A percentile compares a stretch with the other conserved stretches of the same genome.
phyloP scores from a whole-genome alignment of 768 basidiomycete genomes.

The Hygrophoropsis aurantiaca region DNA sequence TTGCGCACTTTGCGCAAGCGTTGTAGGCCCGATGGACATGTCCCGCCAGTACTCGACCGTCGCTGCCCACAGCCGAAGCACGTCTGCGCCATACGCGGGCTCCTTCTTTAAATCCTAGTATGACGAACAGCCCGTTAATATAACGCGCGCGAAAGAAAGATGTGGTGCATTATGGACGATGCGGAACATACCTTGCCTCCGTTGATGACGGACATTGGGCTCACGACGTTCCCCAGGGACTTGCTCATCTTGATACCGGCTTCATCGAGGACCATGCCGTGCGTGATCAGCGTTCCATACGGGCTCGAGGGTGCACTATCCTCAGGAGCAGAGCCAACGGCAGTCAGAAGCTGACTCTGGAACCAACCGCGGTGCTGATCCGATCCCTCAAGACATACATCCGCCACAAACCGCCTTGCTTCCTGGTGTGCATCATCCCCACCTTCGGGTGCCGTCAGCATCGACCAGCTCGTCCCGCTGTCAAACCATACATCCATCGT shows the following conservation, averaged over 20 bases:
- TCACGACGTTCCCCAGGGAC: conserved; percentile 87
- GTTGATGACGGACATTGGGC: conserved; percentile 76
- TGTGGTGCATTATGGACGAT: background rate
- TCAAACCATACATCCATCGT: conserved; percentile 99
- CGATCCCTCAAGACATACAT: conserved; percentile 91
- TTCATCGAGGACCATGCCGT: conserved; percentile 95
- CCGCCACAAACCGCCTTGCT: conserved; percentile 58
- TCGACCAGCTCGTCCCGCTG: conserved; percentile 92
- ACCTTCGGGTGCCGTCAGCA: conserved; percentile 49
- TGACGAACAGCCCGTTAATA: conserved; percentile 3
- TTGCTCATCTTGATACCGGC: conserved; percentile 96
- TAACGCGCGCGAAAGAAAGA: background rate
- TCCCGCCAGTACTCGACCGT: conserved; percentile 89
- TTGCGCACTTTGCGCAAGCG: conserved; percentile 74
- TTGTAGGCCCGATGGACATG: conserved; percentile 78
- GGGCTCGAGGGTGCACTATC: conserved; percentile 41
- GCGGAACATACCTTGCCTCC: conserved; percentile 64
- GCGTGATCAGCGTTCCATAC: conserved; percentile 84
- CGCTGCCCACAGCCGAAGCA: conserved; percentile 88
- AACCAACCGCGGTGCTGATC: conserved; percentile 99
- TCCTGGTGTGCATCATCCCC: too few relatives aligned
- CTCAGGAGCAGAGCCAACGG: conserved; percentile 50
- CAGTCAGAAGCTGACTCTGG: conserved; percentile 90
- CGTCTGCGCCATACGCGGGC: conserved; percentile 83
- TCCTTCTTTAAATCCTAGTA: conserved; percentile 63